Evolutionary conservation across 202 grass and related monocot genomes (phyloP), one percentile per base, ranked within the genome.

Genomic region (Tripidium arundinaceum): DNA sequence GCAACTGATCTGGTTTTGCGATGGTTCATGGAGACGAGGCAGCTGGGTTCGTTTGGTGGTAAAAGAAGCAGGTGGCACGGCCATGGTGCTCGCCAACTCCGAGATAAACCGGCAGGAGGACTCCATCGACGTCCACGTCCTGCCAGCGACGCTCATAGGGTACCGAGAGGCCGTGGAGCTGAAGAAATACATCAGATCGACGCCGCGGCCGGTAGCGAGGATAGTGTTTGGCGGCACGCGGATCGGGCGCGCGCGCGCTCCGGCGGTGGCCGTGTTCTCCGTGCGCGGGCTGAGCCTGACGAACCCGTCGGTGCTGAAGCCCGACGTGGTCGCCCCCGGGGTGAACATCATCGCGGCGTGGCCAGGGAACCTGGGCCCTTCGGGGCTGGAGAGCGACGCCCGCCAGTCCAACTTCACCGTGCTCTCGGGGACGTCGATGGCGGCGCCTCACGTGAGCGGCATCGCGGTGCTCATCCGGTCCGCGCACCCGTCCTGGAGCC

Each of bases 271-370:
- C 6, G 62, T 92, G 13, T 94, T 98, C 90, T 94, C 94, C 0
- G 80, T 68, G 16, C 87, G 91, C 1, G 91, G 89, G 36, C 94
- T 92, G 41, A 98, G 89, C 88, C 4, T 85, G 82, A 94, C 87
- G n/a, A 94, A 86, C 81, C 91, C 94, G 26, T 86, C 89, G 2
- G 75, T 94, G 33, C 75, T 97, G 41, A 94, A 97, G 86, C 91
- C 91, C 3, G 94, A 97, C 80, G 74, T 94, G 49, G 62, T 92
- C 43, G 89, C 91, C 8, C 94, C 94, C 7, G 89, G 94, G 10
- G 89, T 94, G 31, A 94, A 94, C 87, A 94, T 97, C 86, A 94
- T 97, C 42, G 94, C 94, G 22, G 94, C 91, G 6, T 97, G 94
- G 91, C 91, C 91, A 0, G 89, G 78, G 0, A 90, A 76, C 86